Base-by-base conservation (phyloP, 2,329 filamentous ascomycete genomes). In the Fusarium burgessii region DNA sequence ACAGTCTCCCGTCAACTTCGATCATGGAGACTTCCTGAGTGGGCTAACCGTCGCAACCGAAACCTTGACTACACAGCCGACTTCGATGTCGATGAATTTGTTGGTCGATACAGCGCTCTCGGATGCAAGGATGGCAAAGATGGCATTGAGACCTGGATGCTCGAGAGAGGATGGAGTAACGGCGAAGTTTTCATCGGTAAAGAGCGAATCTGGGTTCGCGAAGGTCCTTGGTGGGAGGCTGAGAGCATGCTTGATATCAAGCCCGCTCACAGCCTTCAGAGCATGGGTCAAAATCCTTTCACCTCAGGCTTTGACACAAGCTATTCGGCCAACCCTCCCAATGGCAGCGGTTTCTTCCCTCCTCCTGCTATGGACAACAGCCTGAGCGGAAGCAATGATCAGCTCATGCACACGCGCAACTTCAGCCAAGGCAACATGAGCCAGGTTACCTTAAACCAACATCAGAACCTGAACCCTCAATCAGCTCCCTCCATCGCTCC, bases 101-200 rank as follows among this genome's bases (percentile, higher is more conserved):
- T 91, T 23, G 90, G 91, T 74, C 90, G 96, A 46, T 99, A 98
- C 78, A 86, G 90, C 8, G 85, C 89, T 9, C 87, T 99, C 1
- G 96, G 96, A 17, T 99, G 96, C 80, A 89, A 91, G 74, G 94
- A 97, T 71, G 96, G 96, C 61, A 90, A 90, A 69, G 96, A 99
- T 69, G 96, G 95, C 50, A 94, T 98, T 57, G 94, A 98, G 78
- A 97, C 89, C 76, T 99, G 95, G 94, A 87, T 97, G 62, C 87
- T 98, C 52, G 95, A 98, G 81, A 91, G 96, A 63, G 96, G 96
- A 3, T 99, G 96, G 96, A 98, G 94, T 82, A 99, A 99, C 74
- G 96, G 96, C 41, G 96, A 98, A 82, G 94, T 98, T 4, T 90
- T 97, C 8, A 86, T 98, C 35, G 96, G 96, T 59, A 91, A 90